These are phyloP conservation scores for Butyriboletus loyo DNA, from an alignment of 768 basidiomycete species.

Conservation along the genomic window DNA sequence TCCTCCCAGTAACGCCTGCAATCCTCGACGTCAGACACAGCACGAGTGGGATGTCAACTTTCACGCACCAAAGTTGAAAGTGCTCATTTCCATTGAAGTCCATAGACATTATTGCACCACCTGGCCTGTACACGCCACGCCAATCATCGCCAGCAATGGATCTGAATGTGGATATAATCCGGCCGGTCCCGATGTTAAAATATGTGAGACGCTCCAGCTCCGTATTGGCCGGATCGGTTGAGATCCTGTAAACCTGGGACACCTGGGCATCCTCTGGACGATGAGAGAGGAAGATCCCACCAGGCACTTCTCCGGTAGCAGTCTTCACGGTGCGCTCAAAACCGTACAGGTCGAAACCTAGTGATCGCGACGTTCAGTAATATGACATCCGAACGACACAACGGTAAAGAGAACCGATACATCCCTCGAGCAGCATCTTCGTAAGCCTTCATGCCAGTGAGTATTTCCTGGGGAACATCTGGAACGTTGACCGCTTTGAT, in stretches of 20 bases:
- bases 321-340: conserved; percentile 26
- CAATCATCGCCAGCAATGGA: conserved; percentile 40
- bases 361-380: background rate
- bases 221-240: conserved; percentile 22
- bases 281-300: conserved; percentile 35
- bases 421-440: conserved; percentile 38
- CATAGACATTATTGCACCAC: conserved; percentile 39
- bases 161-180: conserved; percentile 32
- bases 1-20: conserved; percentile 45
- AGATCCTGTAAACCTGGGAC: conserved; percentile 35
- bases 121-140: conserved; percentile 36
- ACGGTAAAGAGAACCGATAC: background rate
- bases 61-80: conserved; percentile 39
- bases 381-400: background rate
- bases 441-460: conserved; percentile 36
- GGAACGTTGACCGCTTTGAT: conserved; percentile 40
- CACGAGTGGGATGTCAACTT: background rate
- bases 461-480: conserved; percentile 31
- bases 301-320: conserved; percentile 6
- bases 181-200: conserved; percentile 39
- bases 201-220: conserved; percentile 37
- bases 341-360: conserved; percentile 28
- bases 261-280: conserved; percentile 40
- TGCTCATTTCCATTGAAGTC: conserved; percentile 40
- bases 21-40: background rate